A percentile compares a stretch with the other conserved stretches of the same genome.
phyloP scores from a whole-genome alignment of 129 eudicot genomes.

The Helianthus tuberosus region DNA sequence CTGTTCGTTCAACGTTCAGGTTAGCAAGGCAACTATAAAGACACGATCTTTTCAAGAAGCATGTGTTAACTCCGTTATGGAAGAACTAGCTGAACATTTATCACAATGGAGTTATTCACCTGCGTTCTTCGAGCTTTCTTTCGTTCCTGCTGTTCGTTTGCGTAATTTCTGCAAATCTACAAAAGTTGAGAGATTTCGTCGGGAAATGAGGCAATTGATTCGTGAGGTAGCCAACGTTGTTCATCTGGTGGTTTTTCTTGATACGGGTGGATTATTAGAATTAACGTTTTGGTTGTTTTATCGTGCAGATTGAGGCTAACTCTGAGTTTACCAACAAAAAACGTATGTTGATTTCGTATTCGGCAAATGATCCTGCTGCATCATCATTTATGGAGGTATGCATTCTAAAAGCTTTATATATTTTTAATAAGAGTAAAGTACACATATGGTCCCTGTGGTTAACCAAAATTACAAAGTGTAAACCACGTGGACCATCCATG shows the following conservation, averaged over 20 bases:
- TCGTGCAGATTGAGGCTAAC: constrained; percentile 77
- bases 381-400: constrained; percentile 82
- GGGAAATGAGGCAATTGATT: constrained; percentile 70
- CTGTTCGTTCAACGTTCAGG: constrained; percentile 29
- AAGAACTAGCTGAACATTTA: constrained; percentile 88
- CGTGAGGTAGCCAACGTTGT: constrained; percentile 56
- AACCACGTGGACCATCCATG: too few relatives aligned
- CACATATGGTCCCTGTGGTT: too few relatives aligned
- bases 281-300: constrained; percentile 24
- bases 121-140: constrained; percentile 86
- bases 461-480: too few relatives aligned
- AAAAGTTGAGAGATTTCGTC: constrained; percentile 87
- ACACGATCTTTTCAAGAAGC: constrained; percentile 91
- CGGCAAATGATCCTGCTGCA: constrained; percentile 82
- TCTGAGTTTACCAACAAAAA: constrained; percentile 72
- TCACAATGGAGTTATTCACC: constrained; percentile 98
- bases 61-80: constrained; percentile 72
- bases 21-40: constrained; percentile 73
- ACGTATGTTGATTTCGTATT: constrained; percentile 52
- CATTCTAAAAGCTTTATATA: neutral
- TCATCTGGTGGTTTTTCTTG: constrained; percentile 9
- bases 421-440: too few relatives aligned
- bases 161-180: constrained; percentile 85
- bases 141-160: constrained; percentile 75
- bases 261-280: neutral